phyloP scores from a whole-genome alignment of 768 basidiomycete genomes.

The Lactarius evosmus region DNA sequence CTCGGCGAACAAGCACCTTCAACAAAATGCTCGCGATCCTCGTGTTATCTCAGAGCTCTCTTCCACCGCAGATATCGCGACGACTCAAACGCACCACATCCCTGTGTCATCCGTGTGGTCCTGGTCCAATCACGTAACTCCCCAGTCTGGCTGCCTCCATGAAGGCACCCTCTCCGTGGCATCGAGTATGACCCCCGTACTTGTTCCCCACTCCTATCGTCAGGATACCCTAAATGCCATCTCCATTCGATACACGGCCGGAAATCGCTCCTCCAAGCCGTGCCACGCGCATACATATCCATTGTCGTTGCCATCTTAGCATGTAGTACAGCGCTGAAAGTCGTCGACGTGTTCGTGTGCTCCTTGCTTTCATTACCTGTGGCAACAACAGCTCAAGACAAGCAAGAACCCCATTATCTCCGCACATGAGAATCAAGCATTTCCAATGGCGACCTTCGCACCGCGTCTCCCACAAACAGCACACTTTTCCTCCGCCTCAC shows the following conservation, averaged over 20 bases:
- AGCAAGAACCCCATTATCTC: not conserved
- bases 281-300: not conserved
- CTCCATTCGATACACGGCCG: not conserved
- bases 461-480: not conserved
- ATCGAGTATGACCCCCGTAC: slow-evolving; percentile 2
- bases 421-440: not conserved
- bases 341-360: not conserved
- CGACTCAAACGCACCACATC: slow-evolving; percentile 8
- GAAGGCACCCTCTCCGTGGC: not conserved
- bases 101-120: slow-evolving; percentile 18
- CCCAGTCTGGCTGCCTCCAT: not conserved
- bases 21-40: not conserved
- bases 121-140: not conserved
- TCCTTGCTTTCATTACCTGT: not conserved
- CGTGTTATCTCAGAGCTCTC: not conserved
- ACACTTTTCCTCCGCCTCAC: not conserved
- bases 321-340: not conserved
- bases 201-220: not conserved
- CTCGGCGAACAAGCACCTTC: not conserved
- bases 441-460: not conserved
- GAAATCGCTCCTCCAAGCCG: not conserved
- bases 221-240: slow-evolving; percentile 21
- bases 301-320: not conserved
- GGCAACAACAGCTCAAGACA: not conserved
- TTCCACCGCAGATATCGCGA: not conserved